Evolutionary conservation across 306 rosid genomes (phyloP).

Genomic region (Heteromeles arbutifolia): DNA sequence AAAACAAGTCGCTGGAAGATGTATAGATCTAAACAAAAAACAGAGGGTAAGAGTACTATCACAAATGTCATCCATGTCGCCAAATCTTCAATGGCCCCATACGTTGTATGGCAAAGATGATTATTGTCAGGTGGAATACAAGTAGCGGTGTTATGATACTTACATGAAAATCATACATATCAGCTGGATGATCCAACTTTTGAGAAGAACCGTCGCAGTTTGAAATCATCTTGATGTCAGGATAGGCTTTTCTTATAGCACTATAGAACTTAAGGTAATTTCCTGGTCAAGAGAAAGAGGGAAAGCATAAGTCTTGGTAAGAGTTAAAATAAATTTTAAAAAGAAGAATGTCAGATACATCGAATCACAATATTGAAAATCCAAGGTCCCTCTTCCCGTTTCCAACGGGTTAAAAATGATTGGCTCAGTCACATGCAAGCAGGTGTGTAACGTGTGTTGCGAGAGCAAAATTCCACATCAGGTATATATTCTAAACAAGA

Average conservation of each 20-base stretch:
- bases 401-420: no score
- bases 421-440: background rate
- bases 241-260: constrained; percentile 68
- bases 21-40: constrained; percentile 56
- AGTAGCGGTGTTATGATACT: constrained; percentile 15
- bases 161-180: constrained; percentile 89
- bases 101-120: background rate
- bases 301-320: background rate
- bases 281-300: constrained; percentile 36
- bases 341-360: background rate
- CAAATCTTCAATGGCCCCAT: background rate
- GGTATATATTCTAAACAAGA: background rate
- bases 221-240: constrained; percentile 77
- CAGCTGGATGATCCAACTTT: constrained; percentile 81
- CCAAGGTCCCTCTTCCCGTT: background rate
- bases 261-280: constrained; percentile 56
- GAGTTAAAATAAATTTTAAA: no score
- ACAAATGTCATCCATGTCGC: background rate
- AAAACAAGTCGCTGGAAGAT: constrained; percentile 58
- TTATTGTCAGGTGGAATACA: background rate
- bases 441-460: no score
- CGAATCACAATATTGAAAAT: background rate
- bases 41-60: background rate
- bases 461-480: no score
- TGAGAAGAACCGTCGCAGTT: constrained; percentile 77